Base-by-base conservation (phyloP, 192 early-diverging fungal genomes). In the Dissophora ornata region DNA sequence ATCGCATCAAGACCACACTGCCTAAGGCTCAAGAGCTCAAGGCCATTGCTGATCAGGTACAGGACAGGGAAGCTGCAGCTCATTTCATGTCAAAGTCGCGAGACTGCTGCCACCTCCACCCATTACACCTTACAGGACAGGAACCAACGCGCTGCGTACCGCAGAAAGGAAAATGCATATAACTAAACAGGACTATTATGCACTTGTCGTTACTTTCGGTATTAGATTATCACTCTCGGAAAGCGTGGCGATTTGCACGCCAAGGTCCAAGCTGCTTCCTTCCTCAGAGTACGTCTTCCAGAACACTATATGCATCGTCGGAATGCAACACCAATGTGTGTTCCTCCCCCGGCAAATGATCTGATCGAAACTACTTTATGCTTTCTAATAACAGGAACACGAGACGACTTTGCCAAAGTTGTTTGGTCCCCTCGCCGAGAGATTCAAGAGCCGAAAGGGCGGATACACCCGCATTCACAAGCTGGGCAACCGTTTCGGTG, bases 21-120 rank as follows among this genome's bases (percentile, higher is more conserved):
- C 88, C 97, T 4, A 95, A 96, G 73, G 97, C 97, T 26, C 95
- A 93, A 79, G 91, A 93, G 61, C 75, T 97, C n/a, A 85, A 94
- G 78, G 86, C 90, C 29, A 74, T 92, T 32, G 95, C 90, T 16
- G 96, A 99, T 75, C 86, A 88, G 87, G 89, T 92, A 59, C 16
- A 28, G 18, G 9, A 32, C n/a, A 34, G 28, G 2, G n/a, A 49
- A 30, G 13, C 21, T 40, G 38, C 45, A n/a, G 2, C 21, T 8
- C 45, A n/a, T n/a, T n/a, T n/a, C n/a, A n/a, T n/a, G n/a, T n/a
- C n/a, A n/a, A n/a, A n/a, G n/a, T n/a, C n/a, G n/a, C n/a, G n/a
- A n/a, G n/a, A n/a, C n/a, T n/a, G n/a, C n/a, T n/a, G n/a, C n/a
- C n/a, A n/a, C n/a, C n/a, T n/a, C n/a, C n/a, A n/a, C n/a, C n/a